Evolutionary conservation across 805 yeast species (phyloP).

Genomic region (Nadsonia fulvescens): DNA sequence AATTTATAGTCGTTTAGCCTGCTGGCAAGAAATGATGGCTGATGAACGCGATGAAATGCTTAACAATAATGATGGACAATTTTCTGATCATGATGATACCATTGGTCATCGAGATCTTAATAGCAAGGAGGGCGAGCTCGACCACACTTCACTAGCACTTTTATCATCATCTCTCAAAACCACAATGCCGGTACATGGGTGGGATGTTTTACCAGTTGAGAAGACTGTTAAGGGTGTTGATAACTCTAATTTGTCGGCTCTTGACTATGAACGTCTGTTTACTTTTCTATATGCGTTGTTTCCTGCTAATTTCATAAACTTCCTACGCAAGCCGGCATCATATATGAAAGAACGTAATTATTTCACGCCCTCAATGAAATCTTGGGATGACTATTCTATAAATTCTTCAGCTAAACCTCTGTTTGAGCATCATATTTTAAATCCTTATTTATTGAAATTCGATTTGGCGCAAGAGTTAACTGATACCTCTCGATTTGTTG

Average conservation of each 20-base stretch:
- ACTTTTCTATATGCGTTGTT: slow-evolving; percentile 39
- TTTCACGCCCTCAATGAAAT: slow-evolving; percentile 12
- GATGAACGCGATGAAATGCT: slow-evolving; percentile 5
- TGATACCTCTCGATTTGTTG: slow-evolving; percentile 17
- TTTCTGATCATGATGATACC: slow-evolving; percentile 7
- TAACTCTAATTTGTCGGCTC: slow-evolving; percentile 1
- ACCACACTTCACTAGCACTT: slow-evolving; percentile 1
- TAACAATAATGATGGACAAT: slow-evolving; percentile 4
- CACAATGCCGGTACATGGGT: too few relatives aligned
- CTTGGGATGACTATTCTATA: slow-evolving; percentile 21
- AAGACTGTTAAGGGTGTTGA: not conserved
- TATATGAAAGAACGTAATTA: slow-evolving; percentile 16
- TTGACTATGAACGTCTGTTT: slow-evolving; percentile 16
- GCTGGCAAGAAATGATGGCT: slow-evolving; percentile 18
- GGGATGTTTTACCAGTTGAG: not conserved
- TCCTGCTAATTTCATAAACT: slow-evolving; percentile 30
- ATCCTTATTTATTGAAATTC: slow-evolving; percentile 28
- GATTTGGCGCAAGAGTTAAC: slow-evolving; percentile 21
- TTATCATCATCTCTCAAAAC: too few relatives aligned
- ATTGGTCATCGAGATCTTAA: slow-evolving; percentile 6
- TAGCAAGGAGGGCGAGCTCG: slow-evolving; percentile 3
- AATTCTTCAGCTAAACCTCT: slow-evolving; percentile 15
- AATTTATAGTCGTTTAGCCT: slow-evolving; percentile 26
- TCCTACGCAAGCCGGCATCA: slow-evolving; percentile 24
- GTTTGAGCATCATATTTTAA: slow-evolving; percentile 24